phyloP scores from a whole-genome alignment of 805 yeast genomes.

The Ogataea nonfermentans region DNA sequence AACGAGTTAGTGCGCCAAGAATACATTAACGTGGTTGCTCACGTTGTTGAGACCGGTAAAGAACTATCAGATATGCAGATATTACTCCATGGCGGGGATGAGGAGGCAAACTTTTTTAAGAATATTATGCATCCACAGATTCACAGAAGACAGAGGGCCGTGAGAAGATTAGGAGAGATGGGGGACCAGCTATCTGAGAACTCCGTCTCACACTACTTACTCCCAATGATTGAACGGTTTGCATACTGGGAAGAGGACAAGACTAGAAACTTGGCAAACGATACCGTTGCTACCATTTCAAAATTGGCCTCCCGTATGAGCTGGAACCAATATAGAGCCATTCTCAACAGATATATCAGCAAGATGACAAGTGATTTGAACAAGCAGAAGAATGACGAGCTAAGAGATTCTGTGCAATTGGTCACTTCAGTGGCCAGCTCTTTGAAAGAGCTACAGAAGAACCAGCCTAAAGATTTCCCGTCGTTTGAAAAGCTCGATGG shows the following conservation, averaged over 20 bases:
- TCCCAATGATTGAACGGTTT: conserved; percentile 84
- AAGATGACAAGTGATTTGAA: conserved; percentile 21
- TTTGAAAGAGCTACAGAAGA: conserved; percentile 17
- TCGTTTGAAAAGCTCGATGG: conserved; percentile 38
- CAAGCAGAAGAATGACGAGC: conserved; percentile 36
- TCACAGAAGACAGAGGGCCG: conserved; percentile 82
- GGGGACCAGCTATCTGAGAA: conserved; percentile 47
- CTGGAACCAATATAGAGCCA: conserved; percentile 80
- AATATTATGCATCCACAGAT: conserved; percentile 82
- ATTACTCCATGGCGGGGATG: conserved; percentile 64
- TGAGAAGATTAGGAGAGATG: conserved; percentile 55
- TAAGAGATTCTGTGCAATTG: conserved; percentile 58
- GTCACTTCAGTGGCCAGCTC: conserved; percentile 57
- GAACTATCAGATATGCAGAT: conserved; percentile 67
- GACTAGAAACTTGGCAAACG: conserved; percentile 59
- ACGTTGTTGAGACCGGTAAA: conserved; percentile 50
- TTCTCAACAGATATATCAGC: conserved; percentile 63
- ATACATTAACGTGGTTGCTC: conserved; percentile 62
- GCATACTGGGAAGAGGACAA: conserved; percentile 60
- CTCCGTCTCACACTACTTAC: conserved; percentile 71
- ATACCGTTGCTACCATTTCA: conserved; percentile 63
- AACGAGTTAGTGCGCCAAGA: conserved; percentile 68
- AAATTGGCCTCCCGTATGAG: conserved; percentile 53
- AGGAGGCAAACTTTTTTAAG: conserved; percentile 61
- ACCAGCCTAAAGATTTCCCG: conserved; percentile 35